These are phyloP conservation scores for Aspergillus campestris DNA, from an alignment of 495 filamentous ascomycete genomes.

Conservation along the genomic window DNA sequence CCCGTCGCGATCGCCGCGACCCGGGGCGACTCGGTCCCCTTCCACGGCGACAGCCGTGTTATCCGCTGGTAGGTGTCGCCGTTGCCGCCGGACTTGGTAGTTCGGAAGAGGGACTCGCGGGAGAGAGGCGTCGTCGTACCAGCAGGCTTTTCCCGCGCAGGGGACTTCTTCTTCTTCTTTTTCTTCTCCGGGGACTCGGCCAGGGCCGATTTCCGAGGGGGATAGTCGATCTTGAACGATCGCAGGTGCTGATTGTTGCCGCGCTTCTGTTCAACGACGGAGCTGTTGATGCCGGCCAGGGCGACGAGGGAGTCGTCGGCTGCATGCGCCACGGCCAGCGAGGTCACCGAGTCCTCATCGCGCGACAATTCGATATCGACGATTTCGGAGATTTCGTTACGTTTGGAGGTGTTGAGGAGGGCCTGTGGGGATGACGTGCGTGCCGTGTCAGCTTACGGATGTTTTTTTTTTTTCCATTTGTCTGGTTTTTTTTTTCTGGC, in stretches of 20 bases:
- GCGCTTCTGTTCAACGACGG: slow-evolving; percentile 54
- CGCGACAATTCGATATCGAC: slow-evolving; percentile 72
- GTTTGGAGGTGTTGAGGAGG: slow-evolving; percentile 57
- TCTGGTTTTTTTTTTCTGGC: too few species aligned
- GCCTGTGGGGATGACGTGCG: slow-evolving; percentile 35
- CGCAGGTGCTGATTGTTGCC: slow-evolving; percentile 85
- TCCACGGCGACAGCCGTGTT: slow-evolving; percentile 59
- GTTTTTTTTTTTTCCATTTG: too few species aligned
- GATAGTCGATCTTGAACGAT: slow-evolving; percentile 58
- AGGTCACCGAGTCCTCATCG: slow-evolving; percentile 88
- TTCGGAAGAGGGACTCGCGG: slow-evolving; percentile 55
- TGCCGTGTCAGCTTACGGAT: too few species aligned
- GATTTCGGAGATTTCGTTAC: slow-evolving; percentile 52
- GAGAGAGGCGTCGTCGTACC: slow-evolving; percentile 47
- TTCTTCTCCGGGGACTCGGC: slow-evolving; percentile 10
- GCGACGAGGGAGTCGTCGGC: slow-evolving; percentile 49
- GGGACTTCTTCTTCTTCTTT: slow-evolving; percentile 19
- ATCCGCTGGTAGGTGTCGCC: slow-evolving; percentile 70
- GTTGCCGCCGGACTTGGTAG: slow-evolving; percentile 35
- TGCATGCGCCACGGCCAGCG: slow-evolving; percentile 56
- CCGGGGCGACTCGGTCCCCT: slow-evolving; percentile 38
- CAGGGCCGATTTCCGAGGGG: slow-evolving; percentile 10
- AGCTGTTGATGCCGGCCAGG: slow-evolving; percentile 85
- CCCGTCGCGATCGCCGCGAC: slow-evolving; percentile 70
- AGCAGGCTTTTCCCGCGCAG: slow-evolving; percentile 4